These are phyloP conservation scores for Yamadazyma epiphylla DNA, from an alignment of 1,139 yeast species.

Conservation along the genomic window DNA sequence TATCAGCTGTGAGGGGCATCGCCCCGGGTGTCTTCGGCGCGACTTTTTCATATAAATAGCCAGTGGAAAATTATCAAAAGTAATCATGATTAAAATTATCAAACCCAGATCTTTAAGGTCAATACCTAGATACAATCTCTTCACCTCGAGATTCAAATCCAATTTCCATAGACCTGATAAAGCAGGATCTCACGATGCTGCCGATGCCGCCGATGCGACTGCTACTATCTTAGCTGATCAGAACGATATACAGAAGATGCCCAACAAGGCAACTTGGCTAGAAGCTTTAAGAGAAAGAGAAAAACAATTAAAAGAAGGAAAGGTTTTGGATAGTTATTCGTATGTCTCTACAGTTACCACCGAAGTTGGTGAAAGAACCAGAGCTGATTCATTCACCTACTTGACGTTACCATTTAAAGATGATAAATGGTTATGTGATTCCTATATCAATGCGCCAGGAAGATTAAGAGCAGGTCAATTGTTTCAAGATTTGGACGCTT, in stretches of 20 bases:
- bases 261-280: slow-evolving; percentile 75
- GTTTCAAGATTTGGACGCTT: slow-evolving; percentile 86
- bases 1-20: no score
- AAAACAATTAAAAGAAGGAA: slow-evolving; percentile 66
- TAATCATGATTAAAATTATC: no score
- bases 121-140: no score
- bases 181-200: slow-evolving; percentile 40
- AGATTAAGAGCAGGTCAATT: slow-evolving; percentile 86
- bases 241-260: slow-evolving; percentile 29
- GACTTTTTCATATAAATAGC: no score
- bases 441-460: slow-evolving; percentile 85
- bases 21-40: no score
- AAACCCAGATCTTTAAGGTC: no score
- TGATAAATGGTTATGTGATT: slow-evolving; percentile 78
- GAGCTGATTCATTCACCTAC: slow-evolving; percentile 73
- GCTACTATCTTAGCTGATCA: slow-evolving; percentile 59
- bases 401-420: slow-evolving; percentile 78
- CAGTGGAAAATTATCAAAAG: no score
- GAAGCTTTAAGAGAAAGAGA: slow-evolving; percentile 76
- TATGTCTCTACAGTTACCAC: slow-evolving; percentile 73
- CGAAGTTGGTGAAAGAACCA: slow-evolving; percentile 65
- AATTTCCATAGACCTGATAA: slow-evolving; percentile 36
- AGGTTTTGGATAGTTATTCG: slow-evolving; percentile 63
- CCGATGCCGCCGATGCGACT: slow-evolving; percentile 67
- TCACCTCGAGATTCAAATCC: slow-evolving; percentile 5